Evolutionary conservation across 306 rosid species (phyloP), one percentile per base, ranked within the genome.

Genomic region (Cucumis cinereus): DNA sequence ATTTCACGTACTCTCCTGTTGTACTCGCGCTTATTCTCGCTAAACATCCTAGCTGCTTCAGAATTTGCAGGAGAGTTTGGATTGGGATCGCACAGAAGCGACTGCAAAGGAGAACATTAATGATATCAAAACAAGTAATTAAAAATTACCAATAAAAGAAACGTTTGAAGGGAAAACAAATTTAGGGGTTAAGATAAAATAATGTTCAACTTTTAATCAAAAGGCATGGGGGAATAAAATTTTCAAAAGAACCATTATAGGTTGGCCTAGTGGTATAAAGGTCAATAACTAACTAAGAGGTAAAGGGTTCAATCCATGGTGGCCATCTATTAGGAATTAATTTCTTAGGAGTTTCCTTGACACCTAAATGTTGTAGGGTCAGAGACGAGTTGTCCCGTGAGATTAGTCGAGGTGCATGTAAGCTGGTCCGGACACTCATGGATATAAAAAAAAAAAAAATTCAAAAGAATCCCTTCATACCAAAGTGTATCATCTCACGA

Each of bases 1-100:
- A 87, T 87, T 77, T 93, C 96, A 77, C 98, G 81, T 45, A 93
- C 95, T 85, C 91, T 89, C 5, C 95, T 83, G 63, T 93, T 93
- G 93, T 93, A 93, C 78, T 93, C 98, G 0, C 98, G 95, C 84
- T 90, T 93, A 88, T 86, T 89, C 86, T 93, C 96, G 13, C 91
- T 93, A 26, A 86, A 93, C 96, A 90, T 93, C 61, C 98, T 87
- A 35, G 98, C 98, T 9, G 98, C 98, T 85, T 90, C 98, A 7
- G 98, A 89, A 85, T 93, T 93, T 52, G 98, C 98, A 52, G 98
- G 98, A 82, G 98, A 93, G 81, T 90, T 90, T 72, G 98, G 98
- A 83, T 93, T 93, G n/a, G 96, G 98, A 75, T 93, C 98, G 76
- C 96, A 93, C 5, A 93, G 91, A 85, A 93, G 81, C 11, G 98